A percentile compares a stretch with the other conserved stretches of the same genome.
These are phyloP conservation scores for Nannizziopsis barbatae DNA, from an alignment of 2,329 filamentous ascomycete genomes.

Conservation along the genomic window DNA sequence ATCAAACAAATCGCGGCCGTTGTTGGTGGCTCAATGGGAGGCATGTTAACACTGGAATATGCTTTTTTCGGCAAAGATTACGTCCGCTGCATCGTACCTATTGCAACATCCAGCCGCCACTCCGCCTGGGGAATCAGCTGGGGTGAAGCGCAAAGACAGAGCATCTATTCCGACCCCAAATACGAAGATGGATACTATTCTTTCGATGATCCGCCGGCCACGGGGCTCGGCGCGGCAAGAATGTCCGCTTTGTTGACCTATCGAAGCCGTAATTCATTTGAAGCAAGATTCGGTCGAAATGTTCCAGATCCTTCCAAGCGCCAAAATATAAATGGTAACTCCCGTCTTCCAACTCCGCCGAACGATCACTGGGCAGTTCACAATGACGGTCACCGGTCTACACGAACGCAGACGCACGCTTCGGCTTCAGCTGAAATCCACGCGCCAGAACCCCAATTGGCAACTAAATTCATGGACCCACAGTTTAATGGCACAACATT, in stretches of 20 bases:
- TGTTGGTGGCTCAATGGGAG: slow-evolving; percentile 49
- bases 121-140: slow-evolving; percentile 50
- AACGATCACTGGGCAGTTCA: slow-evolving; percentile 69
- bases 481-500: slow-evolving; percentile 58
- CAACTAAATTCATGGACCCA: slow-evolving; percentile 46
- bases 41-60: slow-evolving; percentile 48
- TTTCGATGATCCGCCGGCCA: slow-evolving; percentile 73
- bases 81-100: slow-evolving; percentile 44
- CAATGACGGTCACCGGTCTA: slow-evolving; percentile 66
- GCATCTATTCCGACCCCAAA: slow-evolving; percentile 94
- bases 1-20: slow-evolving; percentile 44
- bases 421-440: slow-evolving; percentile 17
- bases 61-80: slow-evolving; percentile 60
- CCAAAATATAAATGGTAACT: slow-evolving; percentile 66
- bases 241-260: slow-evolving; percentile 97
- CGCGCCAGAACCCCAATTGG: slow-evolving; percentile 15
- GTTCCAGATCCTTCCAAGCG: slow-evolving; percentile 72
- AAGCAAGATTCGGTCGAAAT: slow-evolving; percentile 87
- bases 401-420: slow-evolving; percentile 30
- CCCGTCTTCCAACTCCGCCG: slow-evolving; percentile 49
- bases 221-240: slow-evolving; percentile 82
- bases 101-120: slow-evolving; percentile 46
- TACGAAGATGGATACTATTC: slow-evolving; percentile 95
- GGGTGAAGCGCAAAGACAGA: slow-evolving; percentile 47
- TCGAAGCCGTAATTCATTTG: slow-evolving; percentile 91